phyloP scores from a whole-genome alignment of 2,329 filamentous ascomycete species.

The Phaeomoniella chlamydospora region DNA sequence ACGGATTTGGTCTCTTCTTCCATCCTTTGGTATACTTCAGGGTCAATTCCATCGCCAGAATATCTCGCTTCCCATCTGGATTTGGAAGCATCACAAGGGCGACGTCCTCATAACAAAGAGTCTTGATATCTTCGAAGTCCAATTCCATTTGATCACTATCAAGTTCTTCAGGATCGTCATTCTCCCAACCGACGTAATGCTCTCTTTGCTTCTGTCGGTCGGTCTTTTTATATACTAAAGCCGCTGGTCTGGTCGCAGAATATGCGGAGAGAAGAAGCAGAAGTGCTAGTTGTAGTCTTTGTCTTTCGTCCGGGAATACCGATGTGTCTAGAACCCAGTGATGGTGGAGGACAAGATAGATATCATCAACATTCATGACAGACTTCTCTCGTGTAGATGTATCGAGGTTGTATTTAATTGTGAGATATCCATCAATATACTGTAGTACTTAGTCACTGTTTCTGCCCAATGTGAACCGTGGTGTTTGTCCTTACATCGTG shows the following conservation, averaged over 20 bases:
- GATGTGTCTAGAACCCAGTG: constrained; percentile 3
- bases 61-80: constrained; percentile 4
- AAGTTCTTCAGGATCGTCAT: constrained; percentile 1
- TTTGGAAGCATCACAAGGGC: constrained; percentile 4
- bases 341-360: constrained; percentile 4
- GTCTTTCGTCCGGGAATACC: neutral
- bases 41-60: constrained; percentile 5
- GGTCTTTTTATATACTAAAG: constrained; percentile 3
- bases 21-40: constrained; percentile 5
- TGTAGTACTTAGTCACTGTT: constrained; percentile 2
- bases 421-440: constrained; percentile 3
- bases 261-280: neutral
- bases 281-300: neutral
- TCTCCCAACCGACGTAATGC: constrained; percentile 4
- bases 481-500: neutral
- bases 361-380: constrained; percentile 1
- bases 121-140: constrained; percentile 4
- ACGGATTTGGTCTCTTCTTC: constrained; percentile 3
- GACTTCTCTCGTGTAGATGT: constrained; percentile 3
- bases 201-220: constrained; percentile 3
- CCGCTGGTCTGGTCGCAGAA: constrained; percentile 3
- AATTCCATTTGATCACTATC: constrained; percentile 4
- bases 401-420: constrained; percentile 3
- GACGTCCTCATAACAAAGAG: constrained; percentile 1
- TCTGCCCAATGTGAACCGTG: constrained; percentile 1